Evolutionary conservation across 257 asterid species (phyloP).

Genomic region (Ilex asprella): DNA sequence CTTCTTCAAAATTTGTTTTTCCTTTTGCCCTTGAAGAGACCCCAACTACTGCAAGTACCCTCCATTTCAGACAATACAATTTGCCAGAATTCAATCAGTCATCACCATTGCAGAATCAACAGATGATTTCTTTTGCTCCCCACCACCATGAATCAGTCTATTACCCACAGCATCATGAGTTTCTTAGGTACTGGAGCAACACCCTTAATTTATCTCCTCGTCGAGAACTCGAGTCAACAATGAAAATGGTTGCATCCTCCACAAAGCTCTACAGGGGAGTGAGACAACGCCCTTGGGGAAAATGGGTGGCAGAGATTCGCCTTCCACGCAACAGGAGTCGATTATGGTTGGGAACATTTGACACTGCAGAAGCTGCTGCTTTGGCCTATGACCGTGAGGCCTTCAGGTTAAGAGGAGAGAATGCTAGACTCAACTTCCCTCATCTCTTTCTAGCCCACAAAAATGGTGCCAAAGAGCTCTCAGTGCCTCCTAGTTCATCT

Average conservation of each 20-base stretch:
- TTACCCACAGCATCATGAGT: constrained; percentile 42
- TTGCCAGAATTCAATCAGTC: constrained; percentile 32
- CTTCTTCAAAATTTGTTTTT: constrained; percentile 35
- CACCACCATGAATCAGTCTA: constrained; percentile 6
- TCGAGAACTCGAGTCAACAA: constrained; percentile 71
- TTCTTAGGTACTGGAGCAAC: constrained; percentile 63
- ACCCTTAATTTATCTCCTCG: constrained; percentile 66
- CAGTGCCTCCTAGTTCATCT: constrained; percentile 7
- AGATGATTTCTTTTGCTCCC: constrained; percentile 76
- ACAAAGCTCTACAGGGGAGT: constrained; percentile 89
- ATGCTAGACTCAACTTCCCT: constrained; percentile 81
- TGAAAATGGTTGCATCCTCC: constrained; percentile 28
- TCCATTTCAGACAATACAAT: constrained; percentile 13
- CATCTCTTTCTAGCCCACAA: constrained; percentile 57
- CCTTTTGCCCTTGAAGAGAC: constrained; percentile 56
- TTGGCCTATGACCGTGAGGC: constrained; percentile 92
- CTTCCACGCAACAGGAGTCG: constrained; percentile 84
- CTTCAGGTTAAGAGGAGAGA: constrained; percentile 73
- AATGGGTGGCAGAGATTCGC: constrained; percentile 97
- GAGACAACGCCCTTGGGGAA: constrained; percentile 96
- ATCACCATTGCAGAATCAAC: constrained; percentile 35
- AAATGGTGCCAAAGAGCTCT: background rate
- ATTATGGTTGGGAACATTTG: constrained; percentile 92
- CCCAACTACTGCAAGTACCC: constrained; percentile 19
- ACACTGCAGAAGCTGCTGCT: constrained; percentile 92